Base-by-base conservation (phyloP, 2,329 filamentous ascomycete species). In the Knufia petricola region DNA sequence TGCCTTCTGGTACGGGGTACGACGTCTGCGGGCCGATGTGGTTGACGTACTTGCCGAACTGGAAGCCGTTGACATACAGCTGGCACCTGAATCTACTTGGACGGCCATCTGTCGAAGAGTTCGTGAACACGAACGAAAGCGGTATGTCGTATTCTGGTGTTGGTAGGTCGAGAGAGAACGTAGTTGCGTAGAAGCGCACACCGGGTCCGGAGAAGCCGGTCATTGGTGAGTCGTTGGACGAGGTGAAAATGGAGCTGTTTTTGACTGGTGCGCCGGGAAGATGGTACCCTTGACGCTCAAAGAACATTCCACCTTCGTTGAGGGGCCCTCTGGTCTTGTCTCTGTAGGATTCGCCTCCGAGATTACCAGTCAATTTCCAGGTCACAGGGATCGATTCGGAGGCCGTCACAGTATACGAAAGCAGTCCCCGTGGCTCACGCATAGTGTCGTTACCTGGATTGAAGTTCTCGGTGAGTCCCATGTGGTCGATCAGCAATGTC, bases 21-120 rank as follows among this genome's bases (percentile, higher is more conserved):
- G 64, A 70, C 0, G 73, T 78, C 66, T 90, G 84, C 1, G 85
- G 85, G 0, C 85, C 85, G n/a, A 88, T 71, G 54, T 87, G 82
- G 59, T 78, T 81, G n/a, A 66, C 52, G 52, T 76, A 82, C 60
- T 81, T 81, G 2, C 77, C 79, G 54, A 81, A 87, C 62, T 88
- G 84, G 64, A 81, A 88, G 1, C 85, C 85, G 57, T 88, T 88
- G 38, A 88, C 79, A 59, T 76, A 88, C 4, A 88, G 65, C 57
- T 83, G 75, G 1, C 72, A 78, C 15, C 84, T 71, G 53, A 82
- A 84, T 4, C 67, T 62, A 30, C 38, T 24, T 46, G 40, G 36
- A 49, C 30, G 34, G 40, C 21, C 38, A 10, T 9, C 36, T 39
- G 34, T 13, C 31, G 28, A 23, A 32, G 28, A 52, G 39, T 54